Percentiles rank a stretch among this genome's conserved stretches.
Conservation (phyloP, 306 rosid genomes). For the Cicer bijugum region DNA sequence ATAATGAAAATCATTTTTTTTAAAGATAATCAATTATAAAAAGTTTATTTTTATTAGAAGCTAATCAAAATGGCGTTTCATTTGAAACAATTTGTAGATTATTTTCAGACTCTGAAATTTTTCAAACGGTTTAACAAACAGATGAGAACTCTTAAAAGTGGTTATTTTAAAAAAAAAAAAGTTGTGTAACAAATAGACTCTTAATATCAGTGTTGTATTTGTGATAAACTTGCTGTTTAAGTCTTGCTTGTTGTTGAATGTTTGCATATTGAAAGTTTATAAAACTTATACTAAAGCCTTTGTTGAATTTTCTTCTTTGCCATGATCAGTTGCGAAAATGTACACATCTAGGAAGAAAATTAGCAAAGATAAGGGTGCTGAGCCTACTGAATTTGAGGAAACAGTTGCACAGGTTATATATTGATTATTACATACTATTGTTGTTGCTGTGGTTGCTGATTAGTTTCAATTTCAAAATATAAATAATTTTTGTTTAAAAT, state of each 20-base stretch:
- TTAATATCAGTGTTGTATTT: not conserved
- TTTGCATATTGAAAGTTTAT: not conserved
- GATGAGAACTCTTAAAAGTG: not conserved
- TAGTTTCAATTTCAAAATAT: not conserved
- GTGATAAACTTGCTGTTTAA: not conserved
- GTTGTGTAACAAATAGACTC: no score
- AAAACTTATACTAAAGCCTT: not conserved
- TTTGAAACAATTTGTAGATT: no score
- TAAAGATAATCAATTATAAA: no score
- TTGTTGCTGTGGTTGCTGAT: not conserved
- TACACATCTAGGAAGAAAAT: slow-evolving; percentile 72
- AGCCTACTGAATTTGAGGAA: slow-evolving; percentile 75
- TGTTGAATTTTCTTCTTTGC: not conserved
- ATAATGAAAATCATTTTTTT: no score
- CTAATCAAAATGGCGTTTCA: no score
- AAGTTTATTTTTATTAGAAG: no score
- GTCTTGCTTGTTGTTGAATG: not conserved
- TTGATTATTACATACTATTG: not conserved
- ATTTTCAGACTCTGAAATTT: no score
- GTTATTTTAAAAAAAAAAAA: no score
- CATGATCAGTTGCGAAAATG: slow-evolving; percentile 54
- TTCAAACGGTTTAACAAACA: no score
- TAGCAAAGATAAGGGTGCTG: slow-evolving; percentile 70
- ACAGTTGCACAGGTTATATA: slow-evolving; percentile 69
- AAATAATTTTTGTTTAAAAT: not conserved